These are phyloP conservation scores for Xylaria digitata DNA, from an alignment of 2,329 filamentous ascomycete species.

Conservation along the genomic window DNA sequence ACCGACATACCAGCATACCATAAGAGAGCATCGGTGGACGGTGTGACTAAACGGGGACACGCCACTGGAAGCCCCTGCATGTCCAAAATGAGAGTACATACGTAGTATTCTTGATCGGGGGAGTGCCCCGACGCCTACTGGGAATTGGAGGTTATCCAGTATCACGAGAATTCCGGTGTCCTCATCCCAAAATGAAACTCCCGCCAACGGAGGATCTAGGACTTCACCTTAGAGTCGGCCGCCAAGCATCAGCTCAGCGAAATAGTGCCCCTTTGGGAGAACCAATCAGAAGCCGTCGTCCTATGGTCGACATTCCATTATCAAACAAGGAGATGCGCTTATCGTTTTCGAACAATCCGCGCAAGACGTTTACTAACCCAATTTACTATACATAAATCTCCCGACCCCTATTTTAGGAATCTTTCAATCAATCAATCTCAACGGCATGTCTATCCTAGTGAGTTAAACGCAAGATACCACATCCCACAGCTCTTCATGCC, in stretches of 20 bases:
- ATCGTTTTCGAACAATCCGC: background rate
- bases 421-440: background rate
- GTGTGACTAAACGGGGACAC: conserved; percentile 7
- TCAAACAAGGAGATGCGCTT: conserved; percentile 23
- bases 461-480: background rate
- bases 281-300: conserved; percentile 23
- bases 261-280: background rate
- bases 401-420: conserved; percentile 15
- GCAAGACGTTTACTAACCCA: background rate
- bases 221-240: conserved; percentile 17
- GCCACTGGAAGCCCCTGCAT: conserved; percentile 11
- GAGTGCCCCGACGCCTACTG: background rate
- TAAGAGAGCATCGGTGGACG: conserved; percentile 9
- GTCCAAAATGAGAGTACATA: conserved; percentile 14
- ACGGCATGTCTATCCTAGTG: background rate
- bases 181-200: conserved; percentile 10
- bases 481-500: background rate
- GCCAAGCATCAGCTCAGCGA: conserved; percentile 17
- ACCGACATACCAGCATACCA: conserved; percentile 12
- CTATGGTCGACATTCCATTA: conserved; percentile 4
- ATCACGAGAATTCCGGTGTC: background rate
- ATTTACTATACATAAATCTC: background rate
- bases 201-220: conserved; percentile 25
- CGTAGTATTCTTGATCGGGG: conserved; percentile 13
- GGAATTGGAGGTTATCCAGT: conserved; percentile 3